Conservation (phyloP, 2,329 filamentous ascomycete species). For the Allantophomopsis lycopodina region DNA sequence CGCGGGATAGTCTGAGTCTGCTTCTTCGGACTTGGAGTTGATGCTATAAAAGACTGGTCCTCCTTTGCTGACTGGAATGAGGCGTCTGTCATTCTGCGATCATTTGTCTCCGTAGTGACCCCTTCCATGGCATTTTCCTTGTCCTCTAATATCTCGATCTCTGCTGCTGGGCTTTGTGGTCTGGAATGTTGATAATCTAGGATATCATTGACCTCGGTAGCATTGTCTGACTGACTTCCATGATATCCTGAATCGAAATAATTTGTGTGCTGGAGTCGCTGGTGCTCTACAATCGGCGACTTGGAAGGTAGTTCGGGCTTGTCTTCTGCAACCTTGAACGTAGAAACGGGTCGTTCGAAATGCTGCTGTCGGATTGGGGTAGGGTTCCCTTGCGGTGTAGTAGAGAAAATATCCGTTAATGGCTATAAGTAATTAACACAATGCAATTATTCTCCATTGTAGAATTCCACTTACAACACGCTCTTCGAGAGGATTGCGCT, state of each 20-base stretch:
- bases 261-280: constrained; percentile 1
- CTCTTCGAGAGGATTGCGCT: constrained; percentile 38
- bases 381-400: constrained; percentile 36
- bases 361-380: constrained; percentile 21
- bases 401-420: constrained; percentile 42
- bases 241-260: constrained; percentile 56
- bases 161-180: neutral
- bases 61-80: constrained; percentile 30
- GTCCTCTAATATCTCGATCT: neutral
- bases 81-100: constrained; percentile 11
- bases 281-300: constrained; percentile 2
- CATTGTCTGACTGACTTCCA: constrained; percentile 37
- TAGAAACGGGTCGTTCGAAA: constrained; percentile 23
- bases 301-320: constrained; percentile 6
- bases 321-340: constrained; percentile 46
- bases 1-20: neutral
- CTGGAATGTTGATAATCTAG: neutral
- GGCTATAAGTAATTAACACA: constrained; percentile 26
- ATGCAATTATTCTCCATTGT: constrained; percentile 7
- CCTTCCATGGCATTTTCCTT: constrained; percentile 1
- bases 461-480: constrained; percentile 41
- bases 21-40: neutral
- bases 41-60: constrained; percentile 20
- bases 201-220: constrained; percentile 1
- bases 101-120: constrained; percentile 9